Base-by-base conservation (phyloP, 306 rosid species). In the Prunus armeniaca region DNA sequence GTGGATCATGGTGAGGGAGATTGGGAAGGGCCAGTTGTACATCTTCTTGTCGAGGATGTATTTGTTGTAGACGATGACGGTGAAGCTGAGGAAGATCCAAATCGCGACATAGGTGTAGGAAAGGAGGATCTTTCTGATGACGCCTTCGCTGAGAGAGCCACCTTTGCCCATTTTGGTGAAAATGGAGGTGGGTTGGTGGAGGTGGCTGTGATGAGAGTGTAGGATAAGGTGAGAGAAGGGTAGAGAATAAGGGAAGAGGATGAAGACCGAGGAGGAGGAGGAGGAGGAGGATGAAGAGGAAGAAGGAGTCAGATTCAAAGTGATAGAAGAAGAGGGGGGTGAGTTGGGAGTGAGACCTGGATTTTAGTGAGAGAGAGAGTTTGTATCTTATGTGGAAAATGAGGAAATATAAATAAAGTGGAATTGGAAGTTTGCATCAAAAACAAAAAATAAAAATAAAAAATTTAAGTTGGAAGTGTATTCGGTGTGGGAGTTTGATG, bases 1-100 rank as follows among this genome's bases (percentile, higher is more conserved):
- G 85, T 93, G 98, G 83, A 93, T 93, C 95, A 93, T 91, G 82
- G 98, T 93, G 25, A 93, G 97, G 75, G 98, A 91, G 51, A 93
- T 91, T 0, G 98, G 98, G 72, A 77, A 93, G 0, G 98, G 88
- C 97, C 97, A 93, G 55, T 85, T 87, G 89, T 88, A 93, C 93
- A 93, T 87, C 91, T 93, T 93, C 88, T 86, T 89, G 93, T 93
- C 98, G 22, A 93, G 88, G 83, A 93, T 93, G 93, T 84, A 93
- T 75, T 93, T 93, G 97, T 93, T 93, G 97, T 91, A 93, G 2
- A 93, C 97, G 86, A 93, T 93, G 2, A 93, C 98, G 2, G 93
- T 89, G 93, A 93, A 93, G 81, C 86, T 78, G 50, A 93, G 88
- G 83, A 93, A 89, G 93, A 93, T 93, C 98, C 98, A 93, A 67